These are phyloP conservation scores for Phytopythium helicoides DNA, from an alignment of 352 stramenopile species.

Conservation along the genomic window DNA sequence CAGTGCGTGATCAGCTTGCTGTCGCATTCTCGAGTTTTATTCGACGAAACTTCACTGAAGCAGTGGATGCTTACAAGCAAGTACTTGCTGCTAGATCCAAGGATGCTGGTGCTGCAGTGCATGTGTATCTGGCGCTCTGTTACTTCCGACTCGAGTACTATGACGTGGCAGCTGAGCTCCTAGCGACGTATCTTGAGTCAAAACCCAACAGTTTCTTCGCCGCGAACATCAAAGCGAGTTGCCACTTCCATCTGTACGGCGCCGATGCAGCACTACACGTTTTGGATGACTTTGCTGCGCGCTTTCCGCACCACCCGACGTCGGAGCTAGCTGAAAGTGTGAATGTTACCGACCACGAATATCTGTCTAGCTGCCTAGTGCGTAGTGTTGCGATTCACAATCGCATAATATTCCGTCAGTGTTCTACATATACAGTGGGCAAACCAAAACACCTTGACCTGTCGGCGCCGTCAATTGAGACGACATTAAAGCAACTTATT, in stretches of 20 bases:
- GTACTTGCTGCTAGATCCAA: conserved; percentile 16
- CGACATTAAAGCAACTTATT: background rate
- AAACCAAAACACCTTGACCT: background rate
- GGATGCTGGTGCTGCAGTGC: conserved; percentile 32
- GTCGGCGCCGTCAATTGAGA: background rate
- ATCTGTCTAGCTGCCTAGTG: conserved; percentile 3
- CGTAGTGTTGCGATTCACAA: conserved; percentile 55
- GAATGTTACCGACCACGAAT: background rate
- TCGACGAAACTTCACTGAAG: conserved; percentile 61
- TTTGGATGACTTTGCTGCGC: conserved; percentile 75
- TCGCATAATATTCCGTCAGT: conserved; percentile 40
- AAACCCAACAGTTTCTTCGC: conserved; percentile 63
- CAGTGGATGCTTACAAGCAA: conserved; percentile 71
- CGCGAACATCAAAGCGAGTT: conserved; percentile 66
- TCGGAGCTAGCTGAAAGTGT: conserved; percentile 6
- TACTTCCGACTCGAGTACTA: conserved; percentile 77
- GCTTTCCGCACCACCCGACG: conserved; percentile 34
- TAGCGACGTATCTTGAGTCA: conserved; percentile 48
- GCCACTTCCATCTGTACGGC: conserved; percentile 59
- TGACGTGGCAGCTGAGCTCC: conserved; percentile 61
- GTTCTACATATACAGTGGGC: conserved; percentile 5
- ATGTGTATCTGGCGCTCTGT: conserved; percentile 75
- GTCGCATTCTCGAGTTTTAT: conserved; percentile 42
- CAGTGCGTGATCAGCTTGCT: conserved; percentile 36
- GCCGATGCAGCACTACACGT: conserved; percentile 64